Evolutionary conservation across 768 basidiomycete species (phyloP), one percentile per base, ranked within the genome.

Genomic region (Polyporus arcularius): DNA sequence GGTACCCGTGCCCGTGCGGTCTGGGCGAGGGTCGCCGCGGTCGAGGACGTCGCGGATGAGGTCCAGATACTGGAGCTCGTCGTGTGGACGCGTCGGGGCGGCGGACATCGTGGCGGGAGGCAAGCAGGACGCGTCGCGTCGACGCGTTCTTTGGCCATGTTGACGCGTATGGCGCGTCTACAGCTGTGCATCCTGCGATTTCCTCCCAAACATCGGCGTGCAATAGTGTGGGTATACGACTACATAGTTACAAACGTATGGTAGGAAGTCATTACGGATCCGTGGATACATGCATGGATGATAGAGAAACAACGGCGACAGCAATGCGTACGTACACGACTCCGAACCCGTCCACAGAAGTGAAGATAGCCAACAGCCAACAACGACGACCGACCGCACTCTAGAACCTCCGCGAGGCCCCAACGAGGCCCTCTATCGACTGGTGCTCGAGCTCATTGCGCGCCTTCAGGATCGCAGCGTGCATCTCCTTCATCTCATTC

Each of bases 401-500:
- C 49, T 52, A 67, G 64, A 72, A 72, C 58, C 71, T 62, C 35
- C 84, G 79, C 59, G 78, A 66, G 11, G 83, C 85, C 31, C 85
- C 83, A 35, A 92, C 86, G 56, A 94, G 74, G 0, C 94, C 94
- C 71, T 98, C 96, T 73, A 98, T 96, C 51, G 94, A 94, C 68
- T 98, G 94, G 70, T 93, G 90, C 74, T 98, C 97, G 59, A 99
- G 82, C 65, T 98, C 96, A 71, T 96, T 92, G 68, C 97, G 82
- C 55, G 95, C 93, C 77, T 98, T 97, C 65, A 92, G 74, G 60
- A 99, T 95, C 32, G 88, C 77, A 14, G 94, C 89, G 75, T 98
- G 94, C 85, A 95, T 94, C 75, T 98, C 96, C 81, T 96, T 96
- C 94, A 99, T 98, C 55, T 89, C 89, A 61, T 89, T 89, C 4